Percentiles rank a stretch among this genome's conserved stretches.
Conservation (phyloP, 129 eudicot genomes). For the Flaveria sonorensis region DNA sequence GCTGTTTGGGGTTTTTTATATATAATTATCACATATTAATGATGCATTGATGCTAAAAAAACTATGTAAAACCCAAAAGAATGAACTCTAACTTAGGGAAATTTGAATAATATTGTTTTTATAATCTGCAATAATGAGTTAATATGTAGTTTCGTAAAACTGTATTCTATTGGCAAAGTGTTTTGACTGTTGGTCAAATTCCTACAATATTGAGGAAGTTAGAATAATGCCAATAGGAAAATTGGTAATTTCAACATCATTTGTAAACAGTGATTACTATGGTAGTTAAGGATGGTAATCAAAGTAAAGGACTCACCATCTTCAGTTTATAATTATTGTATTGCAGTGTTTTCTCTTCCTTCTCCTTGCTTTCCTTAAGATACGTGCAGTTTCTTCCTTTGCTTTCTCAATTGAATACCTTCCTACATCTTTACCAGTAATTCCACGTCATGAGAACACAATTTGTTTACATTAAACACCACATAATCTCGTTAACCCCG, state of each 20-base stretch:
- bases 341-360: slow-evolving; percentile 71
- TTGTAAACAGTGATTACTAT: not conserved
- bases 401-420: slow-evolving; percentile 49
- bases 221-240: not conserved
- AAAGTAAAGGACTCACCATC: slow-evolving; percentile 44
- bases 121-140: not conserved
- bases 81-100: not conserved
- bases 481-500: not conserved
- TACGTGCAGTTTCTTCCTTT: slow-evolving; percentile 60
- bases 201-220: not conserved
- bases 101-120: not conserved
- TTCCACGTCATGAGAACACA: slow-evolving; percentile 21
- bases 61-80: not conserved
- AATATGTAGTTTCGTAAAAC: not conserved
- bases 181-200: slow-evolving; percentile 7
- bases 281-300: slow-evolving; percentile 10
- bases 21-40: too few species aligned
- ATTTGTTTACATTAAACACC: slow-evolving; percentile 1
- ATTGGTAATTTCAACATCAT: slow-evolving; percentile 8
- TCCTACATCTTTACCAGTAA: slow-evolving; percentile 36
- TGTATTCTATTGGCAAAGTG: not conserved
- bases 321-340: slow-evolving; percentile 62
- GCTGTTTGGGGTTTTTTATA: not conserved
- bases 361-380: slow-evolving; percentile 86
- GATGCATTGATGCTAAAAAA: too few species aligned